A percentile compares a stretch with the other conserved stretches of the same genome.
These are phyloP conservation scores for Aspergillus kassunensis DNA, from an alignment of 495 filamentous ascomycete genomes.

Conservation along the genomic window DNA sequence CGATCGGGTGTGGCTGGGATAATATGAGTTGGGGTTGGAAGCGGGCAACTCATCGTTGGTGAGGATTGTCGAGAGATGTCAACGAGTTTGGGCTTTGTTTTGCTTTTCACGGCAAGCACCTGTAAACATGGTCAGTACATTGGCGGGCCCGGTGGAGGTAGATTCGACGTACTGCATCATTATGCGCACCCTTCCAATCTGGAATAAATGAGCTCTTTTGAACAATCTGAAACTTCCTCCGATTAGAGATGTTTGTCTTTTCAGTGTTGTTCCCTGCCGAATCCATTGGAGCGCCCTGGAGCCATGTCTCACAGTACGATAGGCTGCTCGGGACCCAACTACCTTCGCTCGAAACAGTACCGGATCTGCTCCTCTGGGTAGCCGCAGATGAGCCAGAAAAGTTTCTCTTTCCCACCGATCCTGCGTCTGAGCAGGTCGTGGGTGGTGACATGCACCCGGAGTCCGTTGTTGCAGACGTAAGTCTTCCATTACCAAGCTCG, in stretches of 20 bases:
- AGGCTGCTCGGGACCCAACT: slow-evolving; percentile 43
- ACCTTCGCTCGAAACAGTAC: slow-evolving; percentile 40
- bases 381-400: slow-evolving; percentile 17
- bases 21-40: slow-evolving; percentile 22
- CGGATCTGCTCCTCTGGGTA: slow-evolving; percentile 33
- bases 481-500: slow-evolving; percentile 19
- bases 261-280: slow-evolving; percentile 23
- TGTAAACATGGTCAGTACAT: slow-evolving; percentile 15
- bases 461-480: slow-evolving; percentile 8
- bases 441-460: slow-evolving; percentile 17
- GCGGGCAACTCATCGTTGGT: slow-evolving; percentile 22
- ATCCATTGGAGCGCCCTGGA: slow-evolving; percentile 38
- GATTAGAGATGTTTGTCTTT: slow-evolving; percentile 28
- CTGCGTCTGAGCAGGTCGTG: slow-evolving; percentile 11
- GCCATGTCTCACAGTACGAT: slow-evolving; percentile 42
- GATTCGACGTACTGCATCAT: slow-evolving; percentile 26
- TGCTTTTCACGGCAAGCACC: slow-evolving; percentile 41
- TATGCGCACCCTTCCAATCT: slow-evolving; percentile 23
- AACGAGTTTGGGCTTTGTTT: slow-evolving; percentile 38
- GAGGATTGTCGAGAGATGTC: slow-evolving; percentile 44
- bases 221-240: slow-evolving; percentile 42
- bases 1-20: slow-evolving; percentile 39
- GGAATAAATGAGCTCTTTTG: slow-evolving; percentile 37
- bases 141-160: slow-evolving; percentile 6
- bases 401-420: slow-evolving; percentile 10